Evolutionary conservation across 768 basidiomycete genomes (phyloP).

Genomic region (Agaricus blazei): DNA sequence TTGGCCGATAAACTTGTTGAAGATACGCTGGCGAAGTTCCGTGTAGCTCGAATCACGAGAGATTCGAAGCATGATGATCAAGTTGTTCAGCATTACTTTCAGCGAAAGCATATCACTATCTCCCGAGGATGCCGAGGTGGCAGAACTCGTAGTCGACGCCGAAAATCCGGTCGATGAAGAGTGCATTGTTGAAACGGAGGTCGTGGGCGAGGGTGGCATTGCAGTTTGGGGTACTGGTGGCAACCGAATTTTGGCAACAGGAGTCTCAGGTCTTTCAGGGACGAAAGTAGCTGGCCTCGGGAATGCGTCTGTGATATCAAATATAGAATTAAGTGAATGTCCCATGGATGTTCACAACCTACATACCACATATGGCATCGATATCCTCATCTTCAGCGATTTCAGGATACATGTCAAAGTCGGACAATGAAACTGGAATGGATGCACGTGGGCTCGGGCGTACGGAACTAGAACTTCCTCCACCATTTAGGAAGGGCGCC

Average conservation of each 20-base stretch:
- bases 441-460: slow-evolving; percentile 25
- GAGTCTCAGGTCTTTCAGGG: slow-evolving; percentile 28
- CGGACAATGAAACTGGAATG: slow-evolving; percentile 31
- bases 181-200: slow-evolving; percentile 21
- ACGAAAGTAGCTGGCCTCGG: slow-evolving; percentile 35
- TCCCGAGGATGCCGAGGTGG: slow-evolving; percentile 19
- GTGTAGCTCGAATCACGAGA: slow-evolving; percentile 40
- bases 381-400: slow-evolving; percentile 27
- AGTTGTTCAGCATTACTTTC: slow-evolving; percentile 60
- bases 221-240: slow-evolving; percentile 19
- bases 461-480: neutral
- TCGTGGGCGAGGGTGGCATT: slow-evolving; percentile 30
- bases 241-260: slow-evolving; percentile 11
- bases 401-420: slow-evolving; percentile 36
- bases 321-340: neutral
- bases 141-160: slow-evolving; percentile 10
- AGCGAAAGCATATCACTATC: slow-evolving; percentile 37
- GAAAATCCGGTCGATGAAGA: slow-evolving; percentile 19
- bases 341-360: slow-evolving; percentile 2
- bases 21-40: slow-evolving; percentile 53
- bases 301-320: slow-evolving; percentile 29
- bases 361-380: slow-evolving; percentile 29
- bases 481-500: neutral
- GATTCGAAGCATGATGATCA: slow-evolving; percentile 58
- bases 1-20: slow-evolving; percentile 62